Evolutionary conservation across 768 basidiomycete genomes (phyloP).

Genomic region (Steccherinum ochraceum): DNA sequence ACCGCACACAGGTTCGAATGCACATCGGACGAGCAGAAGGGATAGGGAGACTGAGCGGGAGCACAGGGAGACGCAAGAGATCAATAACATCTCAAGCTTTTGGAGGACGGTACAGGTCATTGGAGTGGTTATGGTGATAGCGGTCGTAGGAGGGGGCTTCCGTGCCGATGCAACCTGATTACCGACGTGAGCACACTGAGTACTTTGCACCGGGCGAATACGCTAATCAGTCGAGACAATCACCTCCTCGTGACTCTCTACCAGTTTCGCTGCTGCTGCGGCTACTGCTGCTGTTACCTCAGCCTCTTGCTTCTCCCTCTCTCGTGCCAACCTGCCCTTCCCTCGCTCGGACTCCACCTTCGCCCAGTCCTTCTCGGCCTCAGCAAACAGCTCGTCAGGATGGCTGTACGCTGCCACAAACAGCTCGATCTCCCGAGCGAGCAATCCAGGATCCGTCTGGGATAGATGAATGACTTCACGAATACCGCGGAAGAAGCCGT

Average conservation of each 20-base stretch:
- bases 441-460: constrained; percentile 14
- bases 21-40: constrained; percentile 21
- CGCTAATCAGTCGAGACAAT: too few species aligned
- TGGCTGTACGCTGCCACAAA: constrained; percentile 41
- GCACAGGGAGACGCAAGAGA: constrained; percentile 11
- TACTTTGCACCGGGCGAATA: too few species aligned
- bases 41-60: constrained; percentile 3
- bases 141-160: constrained; percentile 19
- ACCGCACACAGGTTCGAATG: constrained; percentile 21
- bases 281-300: not conserved
- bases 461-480: constrained; percentile 28
- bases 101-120: constrained; percentile 21
- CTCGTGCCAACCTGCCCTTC: constrained; percentile 66
- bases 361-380: constrained; percentile 53
- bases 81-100: constrained; percentile 15
- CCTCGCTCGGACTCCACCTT: constrained; percentile 65
- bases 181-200: too few species aligned
- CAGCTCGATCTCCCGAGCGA: constrained; percentile 39
- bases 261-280: too few species aligned
- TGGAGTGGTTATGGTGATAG: constrained; percentile 22
- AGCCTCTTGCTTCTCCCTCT: constrained; percentile 38
- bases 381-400: constrained; percentile 44
- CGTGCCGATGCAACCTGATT: constrained; percentile 15
- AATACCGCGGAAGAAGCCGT: constrained; percentile 56
- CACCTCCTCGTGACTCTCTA: not conserved